Evolutionary conservation across 2,329 filamentous ascomycete species (phyloP), one percentile per base, ranked within the genome.

Genomic region (Venturiaceae sp.): DNA sequence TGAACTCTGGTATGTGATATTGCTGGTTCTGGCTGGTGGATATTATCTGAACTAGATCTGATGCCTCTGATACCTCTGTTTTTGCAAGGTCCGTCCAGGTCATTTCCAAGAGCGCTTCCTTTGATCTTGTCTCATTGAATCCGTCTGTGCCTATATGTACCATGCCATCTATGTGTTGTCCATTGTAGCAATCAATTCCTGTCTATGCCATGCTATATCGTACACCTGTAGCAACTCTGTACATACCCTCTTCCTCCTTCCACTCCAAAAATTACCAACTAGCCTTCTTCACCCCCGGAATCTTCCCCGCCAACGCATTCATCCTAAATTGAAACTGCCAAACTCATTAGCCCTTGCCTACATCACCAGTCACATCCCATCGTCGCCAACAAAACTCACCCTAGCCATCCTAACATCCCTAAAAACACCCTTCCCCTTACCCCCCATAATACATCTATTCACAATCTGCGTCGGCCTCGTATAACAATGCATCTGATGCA

Each of bases 401-500:
- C 92, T 83, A 60, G 87, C 85, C 81, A 99, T 82, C 74, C 91
- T 90, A 69, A 99, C 99, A 69, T 94, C 92, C 59, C 90, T 84
- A 64, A 97, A 80, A n/a, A 99, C 80, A 86, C 91, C 90, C 65
- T 90, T 82, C 19, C 87, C 87, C 72, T 90, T 91, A n/a, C 94
- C 94, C 64, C 91, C 91, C 71, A 92, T 82, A 57, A 95, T 86
- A 77, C 94, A 99, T 65, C 94, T 80, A 75, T 96, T 97, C 72
- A 87, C 86, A 72, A 99, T 92, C 79, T 96, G 92, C 54, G 92
- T 96, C 60, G 90, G 84, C 61, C 92, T 83, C 36, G 94, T 97
- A 75, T 97, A 97, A 78, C 84, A 85, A 77, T 96, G 92, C 92
- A 97, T 96, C 75, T 95, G 87, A 3, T 87, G 84, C 64, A 99